Evolutionary conservation across 371 early-diverging fungal genomes (phyloP), one percentile per base, ranked within the genome.

Genomic region (Cokeromyces recurvatus): DNA sequence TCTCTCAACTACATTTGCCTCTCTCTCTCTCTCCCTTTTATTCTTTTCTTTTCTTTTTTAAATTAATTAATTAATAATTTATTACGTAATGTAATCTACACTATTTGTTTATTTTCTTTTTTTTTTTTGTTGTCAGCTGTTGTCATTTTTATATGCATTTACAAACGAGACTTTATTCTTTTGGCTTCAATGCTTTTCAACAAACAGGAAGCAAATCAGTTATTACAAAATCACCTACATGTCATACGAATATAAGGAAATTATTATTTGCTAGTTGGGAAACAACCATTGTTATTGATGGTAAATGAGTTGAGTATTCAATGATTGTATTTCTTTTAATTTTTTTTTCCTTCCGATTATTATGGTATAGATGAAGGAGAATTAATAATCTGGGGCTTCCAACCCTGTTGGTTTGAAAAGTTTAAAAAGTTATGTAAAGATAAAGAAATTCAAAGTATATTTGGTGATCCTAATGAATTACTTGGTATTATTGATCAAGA

Each of bases 121-220:
- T n/a, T n/a, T n/a, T n/a, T n/a, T n/a, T n/a, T n/a, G n/a, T n/a
- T n/a, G n/a, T n/a, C n/a, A n/a, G n/a, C n/a, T n/a, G n/a, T n/a
- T n/a, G n/a, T n/a, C n/a, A n/a, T n/a, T n/a, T n/a, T n/a, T n/a
- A n/a, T n/a, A n/a, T n/a, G n/a, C n/a, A n/a, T n/a, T n/a, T n/a
- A n/a, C n/a, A n/a, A n/a, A n/a, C n/a, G 29, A 34, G 35, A 48
- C 38, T 69, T 9, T 50, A 35, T 43, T 48, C 59, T 21, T 64
- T 71, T 55, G 71, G 71, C 9, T 67, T 57, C 22, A 62, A 71
- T 40, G 59, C 47, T 0, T 71, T 64, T 44, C 34, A 32, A 4
- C 71, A 71, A 49, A 12, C 45, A 11, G 10, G 38, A 0, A 29
- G 38, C 15, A 29, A 45, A 4, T 32, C 17, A 47, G 31, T 21